Evolutionary conservation across 371 early-diverging fungal species (phyloP), one percentile per base, ranked within the genome.

Genomic region (Mucor velutinosus): DNA sequence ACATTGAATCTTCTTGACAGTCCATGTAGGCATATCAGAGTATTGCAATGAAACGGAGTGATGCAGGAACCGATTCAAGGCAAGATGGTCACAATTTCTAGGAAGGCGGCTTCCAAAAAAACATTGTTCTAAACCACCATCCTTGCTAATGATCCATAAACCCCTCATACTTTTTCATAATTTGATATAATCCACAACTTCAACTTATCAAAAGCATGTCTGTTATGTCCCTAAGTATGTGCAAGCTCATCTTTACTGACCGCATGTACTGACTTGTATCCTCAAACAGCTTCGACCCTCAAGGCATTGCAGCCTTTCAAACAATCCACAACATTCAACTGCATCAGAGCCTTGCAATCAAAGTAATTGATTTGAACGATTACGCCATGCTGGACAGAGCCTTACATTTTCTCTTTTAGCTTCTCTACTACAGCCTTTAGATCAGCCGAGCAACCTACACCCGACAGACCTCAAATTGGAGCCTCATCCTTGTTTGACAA

Each of bases 401-500:
- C 57, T 33, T 33, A 32, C 2, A 17, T 11, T 35, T 45, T 35
- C 30, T 45, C n/a, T 21, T 6, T 15, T 60, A 77, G 77, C 37
- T 70, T 77, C 33, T 75, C 73, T 33, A 77, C 78, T 12, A 53
- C 73, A 58, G 35, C 71, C 21, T 32, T 58, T 32, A 55, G 56
- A 64, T 39, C 43, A 53, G 71, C 73, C 35, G 67, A 75, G 21
- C 71, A 66, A 68, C 78, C 81, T 30, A 51, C 62, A 55, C 55
- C 65, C 3, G 64, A 71, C 11, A 65, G 77, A 60, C 85, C 88
- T 37, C 75, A 85, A 57, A 64, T 82, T n/a, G 86, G 86, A 27
- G 87, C 84, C 37, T 88, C 88, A 23, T 82, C 86, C 12, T 67
- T 88, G 33, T 88, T 86, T 49, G 87, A 86, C 5, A 83, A 81